A percentile compares a stretch with the other conserved stretches of the same genome.
These are phyloP conservation scores for Ustilago tritici DNA, from an alignment of 1,284 basidiomycete genomes.

Conservation along the genomic window DNA sequence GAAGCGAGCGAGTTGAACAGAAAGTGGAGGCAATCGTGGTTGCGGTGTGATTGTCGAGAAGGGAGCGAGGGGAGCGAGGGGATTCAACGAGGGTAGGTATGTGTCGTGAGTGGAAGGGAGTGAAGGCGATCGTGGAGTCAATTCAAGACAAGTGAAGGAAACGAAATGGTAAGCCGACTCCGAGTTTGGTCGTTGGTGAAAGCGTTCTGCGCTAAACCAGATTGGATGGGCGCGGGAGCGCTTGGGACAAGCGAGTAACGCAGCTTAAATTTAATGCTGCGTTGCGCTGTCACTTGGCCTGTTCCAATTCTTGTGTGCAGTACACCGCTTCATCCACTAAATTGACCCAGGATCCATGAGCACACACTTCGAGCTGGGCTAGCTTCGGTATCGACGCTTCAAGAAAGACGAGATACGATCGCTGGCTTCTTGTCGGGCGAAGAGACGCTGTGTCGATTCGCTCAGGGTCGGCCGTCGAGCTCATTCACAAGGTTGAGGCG, in stretches of 20 bases:
- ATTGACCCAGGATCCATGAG: neutral
- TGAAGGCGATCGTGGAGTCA: neutral
- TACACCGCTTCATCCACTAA: neutral
- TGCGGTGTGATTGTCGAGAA: neutral
- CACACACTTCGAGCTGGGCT: too few relatives aligned
- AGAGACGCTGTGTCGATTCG: too few relatives aligned
- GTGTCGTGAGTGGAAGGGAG: neutral
- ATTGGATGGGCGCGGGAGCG: constrained; percentile 2
- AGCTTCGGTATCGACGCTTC: too few relatives aligned
- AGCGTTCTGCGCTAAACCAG: neutral
- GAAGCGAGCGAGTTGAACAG: too few relatives aligned
- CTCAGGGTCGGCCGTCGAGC: neutral
- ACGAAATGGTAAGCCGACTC: neutral
- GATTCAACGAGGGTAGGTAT: neutral
- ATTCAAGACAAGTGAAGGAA: neutral
- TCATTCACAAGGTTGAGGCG: neutral
- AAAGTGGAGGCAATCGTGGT: neutral
- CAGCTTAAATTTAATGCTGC: constrained; percentile 8
- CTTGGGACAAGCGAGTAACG: neutral
- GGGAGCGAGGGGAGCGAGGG: neutral
- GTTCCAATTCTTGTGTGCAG: neutral
- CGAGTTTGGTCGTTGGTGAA: neutral
- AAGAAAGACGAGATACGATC: too few relatives aligned
- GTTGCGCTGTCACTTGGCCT: constrained; percentile 6
- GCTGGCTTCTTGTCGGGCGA: too few relatives aligned